Base-by-base conservation (phyloP, 2,329 filamentous ascomycete genomes). In the Daldinia sp. region DNA sequence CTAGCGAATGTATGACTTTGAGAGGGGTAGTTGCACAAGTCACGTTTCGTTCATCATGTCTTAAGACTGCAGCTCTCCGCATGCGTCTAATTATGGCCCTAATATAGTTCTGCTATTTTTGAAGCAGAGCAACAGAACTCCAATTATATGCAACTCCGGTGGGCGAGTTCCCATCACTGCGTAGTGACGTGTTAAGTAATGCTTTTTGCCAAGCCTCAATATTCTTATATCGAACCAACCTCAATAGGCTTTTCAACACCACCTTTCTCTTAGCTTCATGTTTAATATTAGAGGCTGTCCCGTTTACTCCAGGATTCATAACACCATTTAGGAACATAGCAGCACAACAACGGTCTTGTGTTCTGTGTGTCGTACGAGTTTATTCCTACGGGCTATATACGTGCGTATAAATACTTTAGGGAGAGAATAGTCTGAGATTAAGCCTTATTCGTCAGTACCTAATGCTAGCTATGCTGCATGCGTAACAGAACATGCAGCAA, bases 21-120 rank as follows among this genome's bases (percentile, higher is more conserved):
- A 55, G 60, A 67, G 63, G 63, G 64, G 60, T 57, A 54, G 30
- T 54, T 20, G 12, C 58, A 37, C 37, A 57, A 64, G 60, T 62
- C 61, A 67, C 59, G 44, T 20, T 59, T 57, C 39, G 60, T 55
- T 50, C 46, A 59, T 55, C 37, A 63, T 46, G 50, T 26, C 28
- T 51, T 35, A 37, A 69, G 30, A 33, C 33, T 48, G 39, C 33
- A 60, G 10, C 23, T 7, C 13, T 57, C n/a, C 42, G 23, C 54
- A 55, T 62, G 18, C 18, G 15, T 33, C 51, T 10, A 64, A 63
- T 56, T 35, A 51, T 51, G 23, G 39, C 51, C 35, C 6, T 42
- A 35, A n/a, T 48, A 65, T 15, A 10, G n/a, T 26, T 41, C 58
- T 60, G 59, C 15, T 15, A 46, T 35, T 18, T 51, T 15, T 69